Evolutionary conservation across 108 stramenopile species (phyloP).

Genomic region (Fragilaria radians): DNA sequence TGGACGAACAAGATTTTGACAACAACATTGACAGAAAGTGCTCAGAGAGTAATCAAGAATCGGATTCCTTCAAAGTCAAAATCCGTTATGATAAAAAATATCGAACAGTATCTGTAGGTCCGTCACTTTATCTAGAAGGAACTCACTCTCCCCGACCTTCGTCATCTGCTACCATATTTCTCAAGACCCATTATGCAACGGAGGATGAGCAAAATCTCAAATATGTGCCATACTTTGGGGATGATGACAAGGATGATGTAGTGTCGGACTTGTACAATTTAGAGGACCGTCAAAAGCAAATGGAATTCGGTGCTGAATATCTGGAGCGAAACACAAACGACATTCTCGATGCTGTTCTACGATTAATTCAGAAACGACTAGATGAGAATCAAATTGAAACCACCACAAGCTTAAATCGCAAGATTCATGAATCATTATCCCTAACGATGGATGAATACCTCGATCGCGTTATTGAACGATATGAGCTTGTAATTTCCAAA

Average conservation of each 20-base stretch:
- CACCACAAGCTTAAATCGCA: background rate
- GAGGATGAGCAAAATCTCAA: slow-evolving; percentile 39
- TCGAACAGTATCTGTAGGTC: background rate
- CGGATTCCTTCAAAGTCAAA: background rate
- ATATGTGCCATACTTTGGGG: slow-evolving; percentile 73
- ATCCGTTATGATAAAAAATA: background rate
- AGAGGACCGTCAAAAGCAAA: slow-evolving; percentile 14
- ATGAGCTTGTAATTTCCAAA: background rate
- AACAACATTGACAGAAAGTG: background rate
- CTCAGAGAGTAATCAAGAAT: background rate
- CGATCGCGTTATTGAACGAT: slow-evolving; percentile 6
- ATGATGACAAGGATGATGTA: slow-evolving; percentile 56
- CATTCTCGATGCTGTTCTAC: slow-evolving; percentile 3
- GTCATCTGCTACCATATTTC: slow-evolving; percentile 26
- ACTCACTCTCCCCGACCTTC: slow-evolving; percentile 16
- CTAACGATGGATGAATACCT: background rate
- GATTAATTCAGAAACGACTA: background rate
- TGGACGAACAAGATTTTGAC: background rate
- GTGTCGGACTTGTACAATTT: slow-evolving; percentile 37
- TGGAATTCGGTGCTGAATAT: slow-evolving; percentile 35
- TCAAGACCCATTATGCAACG: slow-evolving; percentile 17
- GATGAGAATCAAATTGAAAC: background rate
- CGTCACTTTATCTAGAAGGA: slow-evolving; percentile 13
- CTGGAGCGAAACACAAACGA: slow-evolving; percentile 16
- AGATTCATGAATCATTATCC: slow-evolving; percentile 1